A percentile compares a stretch with the other conserved stretches of the same genome.
phyloP scores from a whole-genome alignment of 495 filamentous ascomycete species.

The Neurospora sp. region DNA sequence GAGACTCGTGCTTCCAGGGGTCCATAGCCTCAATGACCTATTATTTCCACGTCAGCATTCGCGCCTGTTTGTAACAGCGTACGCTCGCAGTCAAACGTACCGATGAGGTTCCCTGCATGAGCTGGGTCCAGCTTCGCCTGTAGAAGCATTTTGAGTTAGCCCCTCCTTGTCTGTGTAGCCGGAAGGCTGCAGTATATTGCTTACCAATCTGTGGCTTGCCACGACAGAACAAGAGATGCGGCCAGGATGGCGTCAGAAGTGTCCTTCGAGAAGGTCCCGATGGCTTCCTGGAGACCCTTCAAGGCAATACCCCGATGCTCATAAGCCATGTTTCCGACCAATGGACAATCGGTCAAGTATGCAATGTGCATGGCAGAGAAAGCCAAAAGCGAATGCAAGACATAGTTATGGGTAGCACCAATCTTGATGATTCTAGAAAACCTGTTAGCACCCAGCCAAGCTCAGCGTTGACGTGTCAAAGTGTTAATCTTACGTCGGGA shows the following conservation, averaged over 20 bases:
- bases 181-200: constrained; percentile 33
- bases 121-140: constrained; percentile 82
- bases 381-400: constrained; percentile 85
- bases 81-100: constrained; percentile 36
- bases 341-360: constrained; percentile 70
- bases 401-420: constrained; percentile 69
- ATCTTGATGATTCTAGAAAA: constrained; percentile 67
- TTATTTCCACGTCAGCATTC: background rate
- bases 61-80: background rate
- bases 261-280: constrained; percentile 70
- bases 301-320: constrained; percentile 78
- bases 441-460: constrained; percentile 15
- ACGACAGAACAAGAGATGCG: constrained; percentile 84
- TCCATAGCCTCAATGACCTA: constrained; percentile 86
- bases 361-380: constrained; percentile 87
- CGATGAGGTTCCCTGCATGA: constrained; percentile 85
- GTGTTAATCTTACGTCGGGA: constrained; percentile 63
- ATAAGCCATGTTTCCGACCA: constrained; percentile 75
- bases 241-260: constrained; percentile 90
- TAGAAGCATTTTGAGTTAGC: constrained; percentile 20
- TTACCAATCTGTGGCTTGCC: constrained; percentile 96
- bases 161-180: constrained; percentile 14
- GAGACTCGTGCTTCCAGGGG: constrained; percentile 80
- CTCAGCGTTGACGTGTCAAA: background rate
- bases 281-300: constrained; percentile 78